These are phyloP conservation scores for Scheffersomyces quercinus DNA, from an alignment of 1,139 yeast species.

Conservation along the genomic window DNA sequence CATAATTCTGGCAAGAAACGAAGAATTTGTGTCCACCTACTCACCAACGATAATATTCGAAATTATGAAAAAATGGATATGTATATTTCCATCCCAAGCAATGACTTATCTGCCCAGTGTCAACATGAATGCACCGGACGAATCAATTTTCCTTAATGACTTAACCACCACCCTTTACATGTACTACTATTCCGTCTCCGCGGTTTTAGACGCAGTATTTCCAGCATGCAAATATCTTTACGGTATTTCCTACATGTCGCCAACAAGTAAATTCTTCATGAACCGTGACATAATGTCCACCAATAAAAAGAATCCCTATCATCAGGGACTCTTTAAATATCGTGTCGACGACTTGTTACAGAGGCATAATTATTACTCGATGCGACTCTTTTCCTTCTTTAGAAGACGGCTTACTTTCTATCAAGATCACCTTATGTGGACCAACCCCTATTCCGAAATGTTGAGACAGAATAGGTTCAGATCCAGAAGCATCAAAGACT, in stretches of 20 bases:
- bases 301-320: conserved; percentile 7
- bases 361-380: conserved; percentile 28
- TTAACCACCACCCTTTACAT: conserved; percentile 23
- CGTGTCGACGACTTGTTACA: conserved; percentile 19
- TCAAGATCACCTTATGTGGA: conserved; percentile 21
- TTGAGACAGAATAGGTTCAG: conserved; percentile 13
- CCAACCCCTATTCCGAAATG: conserved; percentile 9
- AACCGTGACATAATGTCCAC: conserved; percentile 15
- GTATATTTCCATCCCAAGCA: conserved; percentile 23
- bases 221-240: conserved; percentile 26
- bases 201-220: conserved; percentile 26
- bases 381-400: conserved; percentile 29
- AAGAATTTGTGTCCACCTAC: conserved; percentile 18
- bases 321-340: conserved; percentile 8
- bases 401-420: conserved; percentile 21
- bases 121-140: conserved; percentile 8
- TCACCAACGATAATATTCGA: conserved; percentile 19
- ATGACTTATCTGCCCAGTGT: conserved; percentile 14
- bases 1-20: conserved; percentile 14
- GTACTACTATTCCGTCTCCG: conserved; percentile 27
- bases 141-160: conserved; percentile 16
- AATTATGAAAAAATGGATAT: conserved; percentile 25
- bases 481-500: conserved; percentile 17
- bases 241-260: conserved; percentile 22
- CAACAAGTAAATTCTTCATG: conserved; percentile 13